These are phyloP conservation scores for Skeletonema potamos DNA, from an alignment of 108 stramenopile genomes.

Conservation along the genomic window DNA sequence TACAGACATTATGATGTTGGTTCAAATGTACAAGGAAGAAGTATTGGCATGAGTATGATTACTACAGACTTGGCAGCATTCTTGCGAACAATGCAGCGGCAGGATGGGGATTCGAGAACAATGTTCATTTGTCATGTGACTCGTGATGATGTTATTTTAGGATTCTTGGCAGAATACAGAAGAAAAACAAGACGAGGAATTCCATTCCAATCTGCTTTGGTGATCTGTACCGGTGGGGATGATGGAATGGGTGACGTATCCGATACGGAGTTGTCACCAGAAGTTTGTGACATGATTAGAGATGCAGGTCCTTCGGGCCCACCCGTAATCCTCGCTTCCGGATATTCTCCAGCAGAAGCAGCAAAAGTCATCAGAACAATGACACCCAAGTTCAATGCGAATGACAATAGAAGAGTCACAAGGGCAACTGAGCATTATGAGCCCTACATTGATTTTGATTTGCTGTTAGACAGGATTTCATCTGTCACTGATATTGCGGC, in stretches of 20 bases:
- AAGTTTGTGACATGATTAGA: constrained; percentile 61
- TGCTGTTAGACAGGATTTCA: constrained; percentile 56
- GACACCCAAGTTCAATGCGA: constrained; percentile 84
- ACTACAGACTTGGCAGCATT: constrained; percentile 84
- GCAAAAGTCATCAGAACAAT: constrained; percentile 70
- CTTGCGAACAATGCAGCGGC: constrained; percentile 73
- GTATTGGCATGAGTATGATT: constrained; percentile 73
- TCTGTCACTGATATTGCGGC: background rate
- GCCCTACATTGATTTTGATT: constrained; percentile 89
- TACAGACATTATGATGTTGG: constrained; percentile 74
- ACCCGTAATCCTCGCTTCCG: constrained; percentile 49
- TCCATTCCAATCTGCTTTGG: constrained; percentile 64
- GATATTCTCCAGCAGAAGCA: constrained; percentile 60
- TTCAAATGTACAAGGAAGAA: constrained; percentile 45
- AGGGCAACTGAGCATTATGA: constrained; percentile 84
- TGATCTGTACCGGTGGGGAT: constrained; percentile 68
- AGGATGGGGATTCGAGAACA: constrained; percentile 54
- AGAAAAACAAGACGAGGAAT: constrained; percentile 34
- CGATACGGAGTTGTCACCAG: constrained; percentile 42
- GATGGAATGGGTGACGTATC: constrained; percentile 42
- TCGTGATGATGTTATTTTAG: constrained; percentile 85
- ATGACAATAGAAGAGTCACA: constrained; percentile 67
- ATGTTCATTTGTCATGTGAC: constrained; percentile 87
- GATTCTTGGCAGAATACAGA: constrained; percentile 79
- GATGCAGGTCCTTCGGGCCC: constrained; percentile 41